phyloP scores from a whole-genome alignment of 352 stramenopile genomes.

The Phytophthora cryptogea region DNA sequence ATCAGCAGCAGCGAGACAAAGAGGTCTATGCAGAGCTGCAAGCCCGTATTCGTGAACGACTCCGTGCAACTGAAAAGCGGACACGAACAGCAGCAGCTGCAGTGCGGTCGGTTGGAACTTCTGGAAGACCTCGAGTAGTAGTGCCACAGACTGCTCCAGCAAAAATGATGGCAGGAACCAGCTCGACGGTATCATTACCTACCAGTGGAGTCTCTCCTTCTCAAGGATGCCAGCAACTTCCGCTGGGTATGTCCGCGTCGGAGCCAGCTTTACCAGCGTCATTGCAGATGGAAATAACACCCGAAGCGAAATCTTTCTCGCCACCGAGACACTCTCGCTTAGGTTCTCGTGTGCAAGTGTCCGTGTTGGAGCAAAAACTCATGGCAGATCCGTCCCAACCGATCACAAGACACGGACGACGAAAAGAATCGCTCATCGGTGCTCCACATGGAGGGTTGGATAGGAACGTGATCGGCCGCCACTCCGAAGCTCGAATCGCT shows the following conservation, averaged over 20 bases:
- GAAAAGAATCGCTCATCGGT: conserved; percentile 45
- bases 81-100: conserved; percentile 30
- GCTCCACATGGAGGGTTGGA: conserved; percentile 29
- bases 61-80: conserved; percentile 26
- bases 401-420: conserved; percentile 17
- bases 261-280: conserved; percentile 11
- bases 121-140: background rate
- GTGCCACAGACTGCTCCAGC: conserved; percentile 23
- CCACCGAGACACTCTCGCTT: conserved; percentile 11
- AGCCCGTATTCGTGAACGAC: conserved; percentile 25
- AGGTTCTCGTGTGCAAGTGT: conserved; percentile 22
- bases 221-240: conserved; percentile 7
- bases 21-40: conserved; percentile 31
- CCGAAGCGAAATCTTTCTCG: background rate
- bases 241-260: conserved; percentile 13
- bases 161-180: conserved; percentile 13
- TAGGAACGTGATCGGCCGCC: conserved; percentile 42
- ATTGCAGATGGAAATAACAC: background rate
- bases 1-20: conserved; percentile 21
- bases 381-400: conserved; percentile 11
- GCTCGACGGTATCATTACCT: conserved; percentile 16
- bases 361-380: conserved; percentile 24
- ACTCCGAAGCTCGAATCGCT: conserved; percentile 58
- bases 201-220: background rate
- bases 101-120: conserved; percentile 8